Percentiles rank a stretch among this genome's conserved stretches.
Evolutionary conservation across 2,329 filamentous ascomycete species (phyloP).

Genomic region (Escovopsis sp.): DNA sequence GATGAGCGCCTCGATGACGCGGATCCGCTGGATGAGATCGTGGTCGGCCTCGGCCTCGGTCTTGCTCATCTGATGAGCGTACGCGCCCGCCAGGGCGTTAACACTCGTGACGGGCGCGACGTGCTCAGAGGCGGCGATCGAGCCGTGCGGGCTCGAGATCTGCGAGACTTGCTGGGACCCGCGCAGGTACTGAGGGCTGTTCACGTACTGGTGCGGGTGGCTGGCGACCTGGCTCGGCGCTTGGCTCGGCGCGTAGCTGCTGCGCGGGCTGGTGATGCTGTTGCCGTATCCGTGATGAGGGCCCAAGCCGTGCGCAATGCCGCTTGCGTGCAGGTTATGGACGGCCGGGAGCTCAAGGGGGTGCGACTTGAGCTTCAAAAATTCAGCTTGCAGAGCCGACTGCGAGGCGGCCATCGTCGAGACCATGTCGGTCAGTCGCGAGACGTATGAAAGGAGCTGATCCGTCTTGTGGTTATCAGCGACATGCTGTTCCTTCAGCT

Average conservation of each 20-base stretch:
- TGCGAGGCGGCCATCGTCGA: constrained; percentile 55
- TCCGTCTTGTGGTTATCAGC: constrained; percentile 52
- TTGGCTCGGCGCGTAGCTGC: constrained; percentile 21
- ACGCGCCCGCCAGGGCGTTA: constrained; percentile 20
- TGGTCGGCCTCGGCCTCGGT: constrained; percentile 22
- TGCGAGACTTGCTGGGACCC: constrained; percentile 14
- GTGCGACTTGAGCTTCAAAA: constrained; percentile 42
- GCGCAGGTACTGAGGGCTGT: constrained; percentile 23
- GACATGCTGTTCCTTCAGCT: constrained; percentile 34
- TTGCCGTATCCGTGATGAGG: constrained; percentile 17
- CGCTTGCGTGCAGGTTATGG: constrained; percentile 9
- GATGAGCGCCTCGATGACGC: constrained; percentile 48
- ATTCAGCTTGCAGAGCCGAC: constrained; percentile 50
- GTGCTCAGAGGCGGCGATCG: constrained; percentile 19
- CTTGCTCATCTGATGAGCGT: constrained; percentile 21
- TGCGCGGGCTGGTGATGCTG: constrained; percentile 16
- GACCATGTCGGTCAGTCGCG: constrained; percentile 52
- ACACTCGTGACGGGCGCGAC: constrained; percentile 17
- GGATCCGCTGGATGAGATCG: constrained; percentile 41
- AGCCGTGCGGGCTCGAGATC: constrained; percentile 19
- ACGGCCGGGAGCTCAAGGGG: constrained; percentile 26
- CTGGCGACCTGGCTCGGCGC: constrained; percentile 10
- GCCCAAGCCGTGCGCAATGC: constrained; percentile 10
- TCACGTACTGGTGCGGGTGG: constrained; percentile 19
- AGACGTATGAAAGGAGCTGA: constrained; percentile 53